Percentiles rank a stretch among this genome's conserved stretches.
Evolutionary conservation across 371 early-diverging fungal genomes (phyloP).

Genomic region (Lichtheimia ramosa): DNA sequence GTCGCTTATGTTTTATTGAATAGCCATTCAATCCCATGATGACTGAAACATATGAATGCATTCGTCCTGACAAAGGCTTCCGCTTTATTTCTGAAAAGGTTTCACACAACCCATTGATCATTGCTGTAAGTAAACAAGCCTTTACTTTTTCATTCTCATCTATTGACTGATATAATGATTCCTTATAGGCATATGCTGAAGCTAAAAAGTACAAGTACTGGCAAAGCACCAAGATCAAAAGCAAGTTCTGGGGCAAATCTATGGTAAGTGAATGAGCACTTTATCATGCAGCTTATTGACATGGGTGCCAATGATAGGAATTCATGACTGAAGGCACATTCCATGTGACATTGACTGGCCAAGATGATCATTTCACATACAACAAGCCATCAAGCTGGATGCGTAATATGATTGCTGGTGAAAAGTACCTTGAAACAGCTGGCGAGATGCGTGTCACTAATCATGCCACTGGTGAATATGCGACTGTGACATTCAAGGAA

Average conservation of each 20-base stretch:
- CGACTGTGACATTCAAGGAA: conserved; percentile 64
- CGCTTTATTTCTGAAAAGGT: conserved; percentile 88
- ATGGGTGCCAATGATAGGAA: conserved; percentile 36
- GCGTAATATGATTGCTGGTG: conserved; percentile 81
- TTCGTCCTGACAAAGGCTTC: conserved; percentile 80
- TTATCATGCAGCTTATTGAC: background rate
- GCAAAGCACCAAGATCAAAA: conserved; percentile 78
- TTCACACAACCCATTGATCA: conserved; percentile 80
- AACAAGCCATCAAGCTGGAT: conserved; percentile 81
- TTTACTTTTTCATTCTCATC: background rate
- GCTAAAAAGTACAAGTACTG: conserved; percentile 66
- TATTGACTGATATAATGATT: background rate
- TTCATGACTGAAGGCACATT: conserved; percentile 71
- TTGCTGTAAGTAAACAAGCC: conserved; percentile 55
- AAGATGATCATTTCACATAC: conserved; percentile 75
- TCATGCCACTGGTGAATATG: conserved; percentile 68
- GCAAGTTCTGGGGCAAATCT: conserved; percentile 82
- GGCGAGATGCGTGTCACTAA: conserved; percentile 79
- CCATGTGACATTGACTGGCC: conserved; percentile 64
- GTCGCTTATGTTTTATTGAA: background rate
- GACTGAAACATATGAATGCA: conserved; percentile 93
- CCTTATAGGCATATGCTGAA: conserved; percentile 55
- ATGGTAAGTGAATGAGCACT: conserved; percentile 8
- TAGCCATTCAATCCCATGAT: conserved; percentile 94
- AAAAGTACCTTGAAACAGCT: conserved; percentile 74